Evolutionary conservation across 139 green algal genomes (phyloP), one percentile per base, ranked within the genome.

Genomic region (Chara braunii): DNA sequence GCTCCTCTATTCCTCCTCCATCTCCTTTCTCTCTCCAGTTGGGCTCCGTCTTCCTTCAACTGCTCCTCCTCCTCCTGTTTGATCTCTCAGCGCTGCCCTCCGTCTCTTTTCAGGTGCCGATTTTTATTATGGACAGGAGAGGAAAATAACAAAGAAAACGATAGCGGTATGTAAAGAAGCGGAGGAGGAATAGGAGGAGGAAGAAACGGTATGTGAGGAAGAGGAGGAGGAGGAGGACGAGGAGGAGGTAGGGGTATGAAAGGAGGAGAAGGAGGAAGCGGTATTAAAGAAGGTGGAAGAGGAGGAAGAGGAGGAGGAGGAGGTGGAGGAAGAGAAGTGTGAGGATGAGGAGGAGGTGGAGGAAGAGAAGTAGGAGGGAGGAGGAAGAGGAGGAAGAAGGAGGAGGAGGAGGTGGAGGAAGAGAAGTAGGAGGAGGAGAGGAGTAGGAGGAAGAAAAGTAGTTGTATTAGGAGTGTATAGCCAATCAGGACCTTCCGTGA

Each of bases 281-380:
- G 45, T 7, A 30, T 40, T 28, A 7, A 30, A 7, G 8, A 7
- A 30, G 7, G 45, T 40, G 45, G 7, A 30, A 7, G 8, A 7
- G 45, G 7, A 7, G 7, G 8, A 7, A 30, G 7, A 30, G 35
- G 45, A 55, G 45, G 35, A 30, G 7, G 8, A 55, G 45, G 7
- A 7, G 7, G 45, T 7, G 45, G 35, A 30, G 7, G 45, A 55
- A 30, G 7, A 30, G 35, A 7, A 7, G 45, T 7, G 8, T 1
- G 56, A 65, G 42, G 23, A 58, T 35, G 56, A 65, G 56, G 23
- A 58, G 4, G 42, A 65, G 56, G 23, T 34, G 28, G 56, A 65
- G 33, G 23, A 54, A 26, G 42, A 65, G 42, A 22, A 23, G 23
- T 37, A 65, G 56, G 43, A 58, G 22, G 56, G 23, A 44, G 23